Evolutionary conservation across 2,329 filamentous ascomycete species (phyloP).

Genomic region (Stenocarpella maydis): DNA sequence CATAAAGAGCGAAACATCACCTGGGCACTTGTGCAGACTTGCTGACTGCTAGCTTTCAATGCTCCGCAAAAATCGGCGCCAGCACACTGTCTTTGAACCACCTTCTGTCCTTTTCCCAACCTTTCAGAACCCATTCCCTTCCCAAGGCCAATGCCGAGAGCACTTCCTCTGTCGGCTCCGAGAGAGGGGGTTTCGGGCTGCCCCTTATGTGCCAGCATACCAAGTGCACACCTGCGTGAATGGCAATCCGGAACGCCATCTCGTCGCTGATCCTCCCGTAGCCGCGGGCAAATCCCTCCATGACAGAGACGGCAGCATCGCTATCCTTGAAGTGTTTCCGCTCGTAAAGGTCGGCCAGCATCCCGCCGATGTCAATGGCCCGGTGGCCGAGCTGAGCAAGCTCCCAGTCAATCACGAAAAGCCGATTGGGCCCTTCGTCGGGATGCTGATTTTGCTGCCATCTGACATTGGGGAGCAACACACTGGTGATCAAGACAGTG

Average conservation of each 20-base stretch:
- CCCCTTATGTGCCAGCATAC: constrained; percentile 42
- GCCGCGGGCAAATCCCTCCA: constrained; percentile 48
- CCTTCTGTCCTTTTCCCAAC: constrained; percentile 35
- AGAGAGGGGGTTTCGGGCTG: constrained; percentile 4
- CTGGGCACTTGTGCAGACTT: too few relatives aligned
- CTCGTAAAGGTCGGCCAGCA: constrained; percentile 52
- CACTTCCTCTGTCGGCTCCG: constrained; percentile 28
- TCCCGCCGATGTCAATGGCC: constrained; percentile 51
- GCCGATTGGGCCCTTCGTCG: constrained; percentile 30
- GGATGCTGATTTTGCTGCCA: background rate
- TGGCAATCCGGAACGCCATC: constrained; percentile 49
- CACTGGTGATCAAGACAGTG: background rate
- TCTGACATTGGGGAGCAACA: background rate
- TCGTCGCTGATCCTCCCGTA: constrained; percentile 47
- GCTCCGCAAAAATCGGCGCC: constrained; percentile 28
- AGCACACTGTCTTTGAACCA: constrained; percentile 36
- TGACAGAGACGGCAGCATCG: constrained; percentile 42
- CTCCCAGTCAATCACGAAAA: constrained; percentile 56
- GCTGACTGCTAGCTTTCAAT: background rate
- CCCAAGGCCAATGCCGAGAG: constrained; percentile 30
- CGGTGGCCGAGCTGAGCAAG: constrained; percentile 48
- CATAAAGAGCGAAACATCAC: too few relatives aligned
- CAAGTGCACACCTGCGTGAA: constrained; percentile 52
- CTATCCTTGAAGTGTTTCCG: constrained; percentile 47
- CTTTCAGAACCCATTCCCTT: constrained; percentile 36